Evolutionary conservation across 352 stramenopile genomes (phyloP), one percentile per base, ranked within the genome.

Genomic region (Poterioochromonas sp.): DNA sequence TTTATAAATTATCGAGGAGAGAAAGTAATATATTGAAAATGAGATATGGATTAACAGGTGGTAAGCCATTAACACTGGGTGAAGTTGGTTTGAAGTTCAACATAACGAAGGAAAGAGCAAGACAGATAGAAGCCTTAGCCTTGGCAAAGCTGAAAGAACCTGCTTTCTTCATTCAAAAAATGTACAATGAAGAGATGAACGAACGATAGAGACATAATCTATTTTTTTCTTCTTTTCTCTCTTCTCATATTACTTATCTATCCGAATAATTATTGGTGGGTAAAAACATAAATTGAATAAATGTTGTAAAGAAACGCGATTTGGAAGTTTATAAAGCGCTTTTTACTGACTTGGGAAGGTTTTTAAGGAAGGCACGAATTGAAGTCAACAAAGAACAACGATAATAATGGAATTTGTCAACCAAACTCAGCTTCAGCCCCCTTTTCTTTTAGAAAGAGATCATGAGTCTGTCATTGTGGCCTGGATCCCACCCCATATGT

Each of bases 51-150:
- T 81, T 92, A 37, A 86, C 89, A 64, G 88, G 90, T 79, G 85
- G 85, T 34, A 86, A 83, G 43, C 60, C 85, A 0, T 89, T 89
- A 71, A 92, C 88, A 43, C 79, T 92, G 29, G 86, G 90, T 77
- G 85, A 90, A 76, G 89, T 92, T 78, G 87, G 87, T 37, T 43
- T 43, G 0, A 34, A 44, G 18, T 92, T 93, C 79, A 85, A 82
- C 29, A 83, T 93, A 3, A 93, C 88, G 18, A 82, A 88, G 32
- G 89, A 93, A 78, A 83, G 89, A 37, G 90, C 93, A 80, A 83
- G 89, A 58, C 89, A 93, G 82, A 92, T 93, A 79, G 89, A 93
- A 83, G 84, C 87, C 0, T 81, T 86, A 62, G 89, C 89, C 15
- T 80, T 93, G 70, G n/a, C 62, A 22, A 71, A 71, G 41, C 12